A percentile compares a stretch with the other conserved stretches of the same genome.
Evolutionary conservation across 2,329 filamentous ascomycete species (phyloP).

Genomic region (Hirsutella minnesotensis): DNA sequence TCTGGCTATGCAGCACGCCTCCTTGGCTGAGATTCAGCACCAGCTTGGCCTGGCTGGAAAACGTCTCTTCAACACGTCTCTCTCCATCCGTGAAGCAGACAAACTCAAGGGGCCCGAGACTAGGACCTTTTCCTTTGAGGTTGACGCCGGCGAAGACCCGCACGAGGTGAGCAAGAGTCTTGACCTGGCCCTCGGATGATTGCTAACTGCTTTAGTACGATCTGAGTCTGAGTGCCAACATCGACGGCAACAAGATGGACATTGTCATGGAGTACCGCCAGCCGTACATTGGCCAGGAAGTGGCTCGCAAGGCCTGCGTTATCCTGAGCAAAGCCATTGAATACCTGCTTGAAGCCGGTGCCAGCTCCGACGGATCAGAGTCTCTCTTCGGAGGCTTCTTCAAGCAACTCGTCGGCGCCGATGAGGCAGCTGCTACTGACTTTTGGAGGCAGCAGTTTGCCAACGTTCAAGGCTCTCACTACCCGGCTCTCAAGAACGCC

Average conservation of each 20-base stretch:
- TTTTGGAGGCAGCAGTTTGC: constrained; percentile 3
- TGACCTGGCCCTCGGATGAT: background rate
- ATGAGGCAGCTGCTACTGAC: background rate
- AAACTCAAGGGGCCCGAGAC: background rate
- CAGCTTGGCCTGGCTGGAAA: constrained; percentile 11
- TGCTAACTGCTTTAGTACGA: constrained; percentile 1
- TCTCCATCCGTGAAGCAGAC: constrained; percentile 16
- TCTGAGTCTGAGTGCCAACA: constrained; percentile 2
- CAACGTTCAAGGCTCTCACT: constrained; percentile 1
- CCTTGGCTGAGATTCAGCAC: constrained; percentile 32
- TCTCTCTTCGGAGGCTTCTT: constrained; percentile 4
- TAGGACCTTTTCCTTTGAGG: constrained; percentile 1
- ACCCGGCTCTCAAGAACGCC: background rate
- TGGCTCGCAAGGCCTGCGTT: background rate
- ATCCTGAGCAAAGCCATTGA: constrained; percentile 1
- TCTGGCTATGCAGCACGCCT: constrained; percentile 36
- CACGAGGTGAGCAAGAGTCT: background rate
- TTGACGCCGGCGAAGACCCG: constrained; percentile 8
- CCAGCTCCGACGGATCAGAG: background rate
- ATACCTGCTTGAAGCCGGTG: constrained; percentile 1
- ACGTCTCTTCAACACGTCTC: constrained; percentile 18
- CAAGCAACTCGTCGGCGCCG: constrained; percentile 3
- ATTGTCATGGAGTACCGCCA: constrained; percentile 3
- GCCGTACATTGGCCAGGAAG: constrained; percentile 1
- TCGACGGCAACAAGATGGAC: constrained; percentile 1